Evolutionary conservation across 164 flowering plant species (phyloP).

Genomic region (Taxillus chinensis): DNA sequence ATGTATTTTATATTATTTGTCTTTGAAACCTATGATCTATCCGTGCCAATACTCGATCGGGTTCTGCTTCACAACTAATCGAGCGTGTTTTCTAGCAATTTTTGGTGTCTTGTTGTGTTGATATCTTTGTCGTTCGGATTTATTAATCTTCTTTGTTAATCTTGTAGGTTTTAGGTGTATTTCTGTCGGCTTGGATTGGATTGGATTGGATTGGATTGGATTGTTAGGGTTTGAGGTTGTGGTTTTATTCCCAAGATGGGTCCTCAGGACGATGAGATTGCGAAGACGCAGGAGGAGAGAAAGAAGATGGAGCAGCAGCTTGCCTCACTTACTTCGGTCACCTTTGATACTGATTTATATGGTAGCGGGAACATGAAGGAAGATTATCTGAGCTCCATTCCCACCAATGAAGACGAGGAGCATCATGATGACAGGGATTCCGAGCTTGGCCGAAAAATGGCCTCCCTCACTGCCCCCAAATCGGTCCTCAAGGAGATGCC

Average conservation of each 20-base stretch:
- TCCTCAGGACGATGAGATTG: slow-evolving; percentile 48
- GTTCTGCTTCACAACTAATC: no score
- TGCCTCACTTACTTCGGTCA: slow-evolving; percentile 55
- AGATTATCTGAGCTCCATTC: slow-evolving; percentile 63
- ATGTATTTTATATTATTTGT: no score
- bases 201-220: no score
- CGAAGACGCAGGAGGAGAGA: slow-evolving; percentile 74
- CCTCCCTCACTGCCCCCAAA: slow-evolving; percentile 87
- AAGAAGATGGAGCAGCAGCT: slow-evolving; percentile 68
- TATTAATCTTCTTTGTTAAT: no score
- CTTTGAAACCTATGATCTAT: no score
- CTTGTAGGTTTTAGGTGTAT: no score
- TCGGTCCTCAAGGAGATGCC: slow-evolving; percentile 62
- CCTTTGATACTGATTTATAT: slow-evolving; percentile 73
- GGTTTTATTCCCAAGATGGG: slow-evolving; percentile 15
- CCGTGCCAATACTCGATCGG: no score
- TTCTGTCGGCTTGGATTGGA: no score
- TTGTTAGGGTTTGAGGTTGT: neutral
- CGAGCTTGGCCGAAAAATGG: slow-evolving; percentile 53
- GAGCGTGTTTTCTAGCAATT: no score
- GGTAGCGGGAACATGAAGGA: slow-evolving; percentile 40
- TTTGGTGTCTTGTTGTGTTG: no score
- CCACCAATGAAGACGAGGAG: slow-evolving; percentile 77
- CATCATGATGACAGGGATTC: slow-evolving; percentile 32
- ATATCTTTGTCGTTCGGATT: no score